A percentile compares a stretch with the other conserved stretches of the same genome.
These are phyloP conservation scores for Actinomucor elegans DNA, from an alignment of 371 early-diverging fungal species.

Conservation along the genomic window DNA sequence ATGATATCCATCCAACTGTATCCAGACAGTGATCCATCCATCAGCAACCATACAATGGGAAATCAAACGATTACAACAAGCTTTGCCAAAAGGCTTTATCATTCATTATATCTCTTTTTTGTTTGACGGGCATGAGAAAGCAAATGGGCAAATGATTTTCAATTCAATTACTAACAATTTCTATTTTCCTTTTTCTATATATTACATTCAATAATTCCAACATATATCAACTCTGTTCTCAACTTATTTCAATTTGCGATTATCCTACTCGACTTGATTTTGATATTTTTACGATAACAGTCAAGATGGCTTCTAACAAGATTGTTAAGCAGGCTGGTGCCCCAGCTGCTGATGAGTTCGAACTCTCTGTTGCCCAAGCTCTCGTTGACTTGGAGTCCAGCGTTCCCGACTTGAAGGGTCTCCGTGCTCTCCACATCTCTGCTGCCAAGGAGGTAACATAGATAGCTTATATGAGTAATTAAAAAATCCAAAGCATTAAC, in stretches of 20 bases:
- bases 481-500: too few relatives aligned
- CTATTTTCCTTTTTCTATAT: background rate
- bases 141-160: too few relatives aligned
- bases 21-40: constrained; percentile 1
- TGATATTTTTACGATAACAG: constrained; percentile 1
- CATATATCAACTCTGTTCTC: too few relatives aligned
- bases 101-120: background rate
- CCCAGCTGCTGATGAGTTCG: constrained; percentile 82
- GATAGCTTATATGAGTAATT: too few relatives aligned
- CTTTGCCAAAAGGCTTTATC: background rate
- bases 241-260: too few relatives aligned
- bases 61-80: background rate
- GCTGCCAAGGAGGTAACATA: constrained; percentile 96
- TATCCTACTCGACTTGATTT: background rate
- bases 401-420: constrained; percentile 92
- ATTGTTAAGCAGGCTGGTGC: constrained; percentile 82
- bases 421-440: constrained; percentile 90
- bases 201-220: too few relatives aligned
- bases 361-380: constrained; percentile 94
- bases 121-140: too few relatives aligned
- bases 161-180: background rate
- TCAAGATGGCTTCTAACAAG: constrained; percentile 60
- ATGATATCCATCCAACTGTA: background rate
- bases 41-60: background rate
- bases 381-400: constrained; percentile 93